Evolutionary conservation across 306 rosid genomes (phyloP).

Genomic region (Luffa aegyptiaca): DNA sequence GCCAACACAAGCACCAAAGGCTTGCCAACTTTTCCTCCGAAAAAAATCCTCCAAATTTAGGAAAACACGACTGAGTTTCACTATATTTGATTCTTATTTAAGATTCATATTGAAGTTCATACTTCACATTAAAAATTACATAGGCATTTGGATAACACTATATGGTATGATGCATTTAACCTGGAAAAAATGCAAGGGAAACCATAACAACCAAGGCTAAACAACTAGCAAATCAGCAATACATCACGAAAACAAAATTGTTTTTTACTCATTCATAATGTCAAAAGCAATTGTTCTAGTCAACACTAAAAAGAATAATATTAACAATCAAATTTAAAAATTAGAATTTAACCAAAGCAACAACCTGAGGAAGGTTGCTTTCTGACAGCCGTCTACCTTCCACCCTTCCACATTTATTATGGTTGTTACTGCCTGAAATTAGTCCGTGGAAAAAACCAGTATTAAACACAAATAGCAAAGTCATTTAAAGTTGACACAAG

Average conservation of each 20-base stretch:
- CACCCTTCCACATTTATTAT: conserved; percentile 76
- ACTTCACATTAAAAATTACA: conserved; percentile 61
- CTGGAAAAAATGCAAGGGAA: conserved; percentile 31
- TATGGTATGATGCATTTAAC: conserved; percentile 86
- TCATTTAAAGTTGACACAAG: neutral
- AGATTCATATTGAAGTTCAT: neutral
- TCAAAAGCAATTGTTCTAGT: neutral
- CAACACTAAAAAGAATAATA: neutral
- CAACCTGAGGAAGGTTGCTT: conserved; percentile 96
- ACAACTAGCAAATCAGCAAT: neutral
- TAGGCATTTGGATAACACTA: conserved; percentile 92
- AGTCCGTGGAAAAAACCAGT: conserved; percentile 11
- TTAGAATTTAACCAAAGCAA: neutral
- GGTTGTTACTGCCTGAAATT: conserved; percentile 63
- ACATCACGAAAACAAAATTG: neutral
- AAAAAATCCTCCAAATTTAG: conserved; percentile 39
- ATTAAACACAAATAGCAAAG: conserved; percentile 1
- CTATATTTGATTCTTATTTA: neutral
- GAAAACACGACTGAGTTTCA: neutral
- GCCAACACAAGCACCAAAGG: conserved; percentile 12
- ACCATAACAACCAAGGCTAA: conserved; percentile 2
- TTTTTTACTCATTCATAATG: neutral
- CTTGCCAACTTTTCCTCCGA: conserved; percentile 39
- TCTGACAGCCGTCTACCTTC: conserved; percentile 71
- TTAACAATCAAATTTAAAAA: neutral